These are phyloP conservation scores for Neospermospora avenae DNA, from an alignment of 2,329 filamentous ascomycete genomes.

Conservation along the genomic window DNA sequence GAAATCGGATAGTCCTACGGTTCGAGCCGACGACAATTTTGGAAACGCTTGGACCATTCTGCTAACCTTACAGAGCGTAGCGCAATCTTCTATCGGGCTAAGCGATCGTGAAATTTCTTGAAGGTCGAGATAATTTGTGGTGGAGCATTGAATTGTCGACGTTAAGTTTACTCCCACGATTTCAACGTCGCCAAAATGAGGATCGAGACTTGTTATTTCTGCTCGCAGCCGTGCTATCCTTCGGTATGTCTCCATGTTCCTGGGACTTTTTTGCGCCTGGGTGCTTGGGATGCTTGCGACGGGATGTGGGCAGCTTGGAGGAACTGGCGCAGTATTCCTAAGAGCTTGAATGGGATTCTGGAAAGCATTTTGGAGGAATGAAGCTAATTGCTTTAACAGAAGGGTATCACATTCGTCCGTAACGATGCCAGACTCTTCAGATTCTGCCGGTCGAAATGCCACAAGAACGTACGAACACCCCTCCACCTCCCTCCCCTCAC, in stretches of 20 bases:
- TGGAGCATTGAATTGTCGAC: neutral
- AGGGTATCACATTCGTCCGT: constrained; percentile 47
- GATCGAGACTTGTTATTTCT: constrained; percentile 68
- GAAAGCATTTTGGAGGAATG: neutral
- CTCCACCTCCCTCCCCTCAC: neutral
- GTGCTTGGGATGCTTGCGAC: neutral
- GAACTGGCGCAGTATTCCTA: neutral
- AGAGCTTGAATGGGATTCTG: neutral
- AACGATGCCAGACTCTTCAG: constrained; percentile 49
- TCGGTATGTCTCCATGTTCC: constrained; percentile 30
- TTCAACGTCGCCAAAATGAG: constrained; percentile 35
- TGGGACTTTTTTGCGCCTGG: neutral
- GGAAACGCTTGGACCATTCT: constrained; percentile 4
- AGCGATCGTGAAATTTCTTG: constrained; percentile 21
- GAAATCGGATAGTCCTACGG: neutral
- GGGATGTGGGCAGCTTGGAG: neutral
- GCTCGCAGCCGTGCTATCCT: constrained; percentile 65
- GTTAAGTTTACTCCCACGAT: neutral
- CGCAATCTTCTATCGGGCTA: constrained; percentile 18
- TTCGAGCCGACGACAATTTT: constrained; percentile 11
- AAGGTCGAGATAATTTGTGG: constrained; percentile 12
- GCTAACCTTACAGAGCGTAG: constrained; percentile 6
- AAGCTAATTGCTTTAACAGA: constrained; percentile 30
- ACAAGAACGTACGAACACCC: constrained; percentile 30
- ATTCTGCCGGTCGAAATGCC: constrained; percentile 55